Base-by-base conservation (phyloP, 805 yeast genomes). In the Blastobotrys muscicola region DNA sequence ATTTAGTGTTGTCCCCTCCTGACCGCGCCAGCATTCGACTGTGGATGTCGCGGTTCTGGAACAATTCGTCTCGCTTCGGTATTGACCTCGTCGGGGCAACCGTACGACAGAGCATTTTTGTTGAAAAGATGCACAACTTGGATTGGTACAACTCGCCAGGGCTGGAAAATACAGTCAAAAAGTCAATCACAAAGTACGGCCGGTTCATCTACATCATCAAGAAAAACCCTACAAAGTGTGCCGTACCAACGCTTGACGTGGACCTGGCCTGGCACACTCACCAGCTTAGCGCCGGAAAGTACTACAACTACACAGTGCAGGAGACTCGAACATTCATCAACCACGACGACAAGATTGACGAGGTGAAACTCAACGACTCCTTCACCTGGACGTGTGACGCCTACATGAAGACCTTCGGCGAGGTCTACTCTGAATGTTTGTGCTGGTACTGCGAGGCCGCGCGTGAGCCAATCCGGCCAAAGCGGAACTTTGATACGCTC, bases 191-290 rank as follows among this genome's bases (percentile, higher is more conserved):
- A 10, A 46, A 46, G 20, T 44, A 51, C 8, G 29, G 33, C 10
- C 32, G 44, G 29, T 53, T 48, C 29, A 38, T 50, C 14, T 32
- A 36, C 7, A 9, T 53, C 2, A 33, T 51, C 26, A 20, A 20
- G 26, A 20, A 29, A 4, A 8, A 44, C 14, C 49, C 45, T 8
- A 29, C 12, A 5, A 29, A 30, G 2, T 7, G 40, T 3, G 33
- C 45, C 9, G 48, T 48, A 2, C 53, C 54, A 13, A 46, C 53
- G 11, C 15, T 51, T 8, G 54, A 51, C 31, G 45, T 46, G 11
- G 56, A 52, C 36, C 38, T 52, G 13, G 52, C 44, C 5, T 52
- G 56, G 56, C 55, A 52, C 33, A 50, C 53, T 2, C 46, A 51
- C 36, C 53, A 49, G 45, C 48, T 50, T 13, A 39, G 46, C 6